Evolutionary conservation across 2,329 filamentous ascomycete genomes (phyloP), one percentile per base, ranked within the genome.

Genomic region (Aurifilum marmelostoma): DNA sequence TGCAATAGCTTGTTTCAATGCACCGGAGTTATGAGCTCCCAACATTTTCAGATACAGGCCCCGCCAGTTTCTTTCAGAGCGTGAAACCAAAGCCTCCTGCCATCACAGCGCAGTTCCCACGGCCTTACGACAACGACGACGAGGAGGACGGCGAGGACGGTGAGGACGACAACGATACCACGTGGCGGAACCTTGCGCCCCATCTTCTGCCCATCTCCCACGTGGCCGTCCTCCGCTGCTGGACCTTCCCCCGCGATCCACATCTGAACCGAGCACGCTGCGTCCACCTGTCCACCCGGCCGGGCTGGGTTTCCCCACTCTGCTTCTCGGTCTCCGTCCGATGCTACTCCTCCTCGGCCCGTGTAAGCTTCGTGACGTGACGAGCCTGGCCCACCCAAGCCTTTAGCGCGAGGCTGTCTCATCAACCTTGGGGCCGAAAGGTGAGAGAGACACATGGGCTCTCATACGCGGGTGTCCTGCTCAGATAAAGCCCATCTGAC

Each of bases 241-340:
- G 21, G 43, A n/a, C 43, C 6, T 5, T n/a, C 12, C 21, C 12
- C 59, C 59, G 59, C 59, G 24, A 43, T 56, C 52, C 52, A 56
- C 52, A 56, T 12, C 52, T 29, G n/a, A 27, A 27, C 2, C 18
- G 52, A 47, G 43, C 18, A 24, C 52, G 24, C 52, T 29, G 52
- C 27, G 14, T 18, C 50, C 24, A 39, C 14, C 34, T 3, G n/a
- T 6, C 41, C 61, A 14, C 61, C 61, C 24, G 52, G 27, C 3
- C 9, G 27, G 6, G 21, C n/a, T 34, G 34, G 59, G 34, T 27
- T n/a, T 37, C 37, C 41, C 61, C 61, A 63, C 61, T 63, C 61
- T 50, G 14, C 24, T 47, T 43, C 61, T 47, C 61, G 61, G 39
- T 41, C 61, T 63, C 61, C 39, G 21, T 63, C 61, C 61, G 61